Conservation (phyloP, 2,329 filamentous ascomycete species). For the Fusarium sp. region DNA sequence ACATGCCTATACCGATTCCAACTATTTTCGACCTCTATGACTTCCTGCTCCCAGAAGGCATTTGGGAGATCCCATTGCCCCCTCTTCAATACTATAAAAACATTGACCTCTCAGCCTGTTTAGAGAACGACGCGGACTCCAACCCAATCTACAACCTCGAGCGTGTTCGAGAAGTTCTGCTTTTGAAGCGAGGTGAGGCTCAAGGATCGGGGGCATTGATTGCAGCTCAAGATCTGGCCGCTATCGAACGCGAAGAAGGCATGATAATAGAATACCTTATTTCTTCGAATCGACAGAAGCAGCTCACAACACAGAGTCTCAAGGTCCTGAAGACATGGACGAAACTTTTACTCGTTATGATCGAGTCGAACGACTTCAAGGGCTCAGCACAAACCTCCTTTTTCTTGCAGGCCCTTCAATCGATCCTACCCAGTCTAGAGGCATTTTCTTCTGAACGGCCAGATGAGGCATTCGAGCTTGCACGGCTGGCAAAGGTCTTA, state of each 20-base stretch:
- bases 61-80: slow-evolving; percentile 63
- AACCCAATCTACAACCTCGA: slow-evolving; percentile 72
- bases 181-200: slow-evolving; percentile 73
- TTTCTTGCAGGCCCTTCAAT: slow-evolving; percentile 85
- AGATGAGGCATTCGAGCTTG: slow-evolving; percentile 77
- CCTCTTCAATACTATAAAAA: slow-evolving; percentile 69
- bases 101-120: slow-evolving; percentile 73
- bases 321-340: slow-evolving; percentile 84
- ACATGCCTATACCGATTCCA: slow-evolving; percentile 72
- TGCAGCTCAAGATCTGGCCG: slow-evolving; percentile 57
- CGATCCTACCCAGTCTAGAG: slow-evolving; percentile 89
- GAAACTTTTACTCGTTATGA: slow-evolving; percentile 82
- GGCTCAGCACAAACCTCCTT: slow-evolving; percentile 77
- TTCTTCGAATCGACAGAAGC: slow-evolving; percentile 70
- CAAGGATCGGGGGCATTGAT: slow-evolving; percentile 59
- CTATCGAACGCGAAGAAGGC: slow-evolving; percentile 67
- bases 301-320: slow-evolving; percentile 66
- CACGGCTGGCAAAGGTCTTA: slow-evolving; percentile 77
- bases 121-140: slow-evolving; percentile 66
- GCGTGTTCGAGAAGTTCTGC: slow-evolving; percentile 77
- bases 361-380: slow-evolving; percentile 84
- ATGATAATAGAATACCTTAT: slow-evolving; percentile 68
- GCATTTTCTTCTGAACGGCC: slow-evolving; percentile 74
- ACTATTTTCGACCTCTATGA: slow-evolving; percentile 94
- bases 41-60: slow-evolving; percentile 70